These are phyloP conservation scores for Trichoderma endophyticum DNA, from an alignment of 2,329 filamentous ascomycete species.

Conservation along the genomic window DNA sequence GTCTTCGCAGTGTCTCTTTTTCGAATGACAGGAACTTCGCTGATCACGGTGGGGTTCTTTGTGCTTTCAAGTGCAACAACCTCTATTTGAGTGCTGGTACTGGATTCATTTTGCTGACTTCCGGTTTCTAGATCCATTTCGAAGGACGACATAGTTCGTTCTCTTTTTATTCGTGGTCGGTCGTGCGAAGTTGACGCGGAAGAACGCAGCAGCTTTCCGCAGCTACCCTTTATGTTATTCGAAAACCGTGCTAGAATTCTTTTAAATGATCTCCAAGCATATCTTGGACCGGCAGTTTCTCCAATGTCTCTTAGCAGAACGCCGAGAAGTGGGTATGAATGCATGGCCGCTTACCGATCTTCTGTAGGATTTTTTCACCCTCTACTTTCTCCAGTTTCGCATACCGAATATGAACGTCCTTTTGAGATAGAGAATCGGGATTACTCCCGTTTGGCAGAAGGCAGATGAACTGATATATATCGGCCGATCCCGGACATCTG, in stretches of 20 bases:
- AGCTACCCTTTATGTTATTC: neutral
- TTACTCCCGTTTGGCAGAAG: neutral
- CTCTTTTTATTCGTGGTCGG: neutral
- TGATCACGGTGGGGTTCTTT: too few relatives aligned
- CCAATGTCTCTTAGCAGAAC: neutral
- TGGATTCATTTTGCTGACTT: neutral
- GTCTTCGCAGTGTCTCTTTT: neutral
- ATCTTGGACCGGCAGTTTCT: neutral
- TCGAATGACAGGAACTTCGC: neutral
- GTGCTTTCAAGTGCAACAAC: too few relatives aligned
- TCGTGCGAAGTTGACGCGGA: neutral
- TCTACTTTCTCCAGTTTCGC: neutral
- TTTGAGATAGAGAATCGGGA: neutral
- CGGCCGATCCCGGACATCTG: slow-evolving; percentile 20
- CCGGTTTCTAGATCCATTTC: neutral
- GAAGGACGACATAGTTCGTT: neutral
- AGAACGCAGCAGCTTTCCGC: neutral
- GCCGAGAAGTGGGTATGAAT: too few relatives aligned
- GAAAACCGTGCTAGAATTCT: neutral
- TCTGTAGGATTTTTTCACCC: neutral
- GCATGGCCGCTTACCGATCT: neutral
- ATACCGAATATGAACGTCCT: neutral
- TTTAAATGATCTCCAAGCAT: neutral
- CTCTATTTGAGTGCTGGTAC: neutral
- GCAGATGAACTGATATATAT: slow-evolving; percentile 23